phyloP scores from a whole-genome alignment of 2,329 filamentous ascomycete species.

The Phyllosticta citriasiana region DNA sequence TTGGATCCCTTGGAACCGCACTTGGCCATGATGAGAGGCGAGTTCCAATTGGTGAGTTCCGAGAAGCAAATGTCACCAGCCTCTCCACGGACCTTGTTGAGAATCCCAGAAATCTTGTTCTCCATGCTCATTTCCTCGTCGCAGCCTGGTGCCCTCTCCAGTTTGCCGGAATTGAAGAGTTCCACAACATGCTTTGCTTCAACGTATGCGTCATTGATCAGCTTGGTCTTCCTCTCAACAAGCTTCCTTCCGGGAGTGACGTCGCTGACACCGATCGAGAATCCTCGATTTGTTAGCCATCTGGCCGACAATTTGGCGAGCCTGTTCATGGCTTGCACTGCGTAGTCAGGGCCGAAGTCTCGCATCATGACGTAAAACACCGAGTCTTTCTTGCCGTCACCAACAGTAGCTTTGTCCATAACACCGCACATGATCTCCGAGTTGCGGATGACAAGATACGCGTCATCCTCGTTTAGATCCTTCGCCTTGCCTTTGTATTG shows the following conservation, averaged over 20 bases:
- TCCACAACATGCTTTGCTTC: slow-evolving; percentile 77
- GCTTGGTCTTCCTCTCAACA: slow-evolving; percentile 59
- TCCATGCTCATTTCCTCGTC: slow-evolving; percentile 88
- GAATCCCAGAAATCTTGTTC: slow-evolving; percentile 78
- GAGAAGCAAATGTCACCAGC: slow-evolving; percentile 86
- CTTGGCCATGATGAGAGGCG: slow-evolving; percentile 91
- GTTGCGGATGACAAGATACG: slow-evolving; percentile 87
- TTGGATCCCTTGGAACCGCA: slow-evolving; percentile 94
- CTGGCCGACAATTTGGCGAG: slow-evolving; percentile 83
- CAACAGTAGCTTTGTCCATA: slow-evolving; percentile 98
- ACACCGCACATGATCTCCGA: slow-evolving; percentile 95
- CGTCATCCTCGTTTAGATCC: slow-evolving; percentile 64
- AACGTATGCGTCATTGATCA: slow-evolving; percentile 69
- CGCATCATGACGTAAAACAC: slow-evolving; percentile 94
- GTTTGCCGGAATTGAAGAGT: slow-evolving; percentile 66
- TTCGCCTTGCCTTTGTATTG: slow-evolving; percentile 66
- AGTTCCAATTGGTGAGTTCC: slow-evolving; percentile 82
- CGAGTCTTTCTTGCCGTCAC: slow-evolving; percentile 92
- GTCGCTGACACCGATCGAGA: slow-evolving; percentile 92
- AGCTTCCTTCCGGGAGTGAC: slow-evolving; percentile 73
- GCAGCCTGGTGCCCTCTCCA: slow-evolving; percentile 80
- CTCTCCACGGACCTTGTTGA: slow-evolving; percentile 83
- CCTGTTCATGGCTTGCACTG: slow-evolving; percentile 86
- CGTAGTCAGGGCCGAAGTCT: slow-evolving; percentile 85
- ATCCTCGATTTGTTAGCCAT: slow-evolving; percentile 80